A percentile compares a stretch with the other conserved stretches of the same genome.
phyloP scores from a whole-genome alignment of 257 asterid genomes.

The Cynanchum wilfordii region DNA sequence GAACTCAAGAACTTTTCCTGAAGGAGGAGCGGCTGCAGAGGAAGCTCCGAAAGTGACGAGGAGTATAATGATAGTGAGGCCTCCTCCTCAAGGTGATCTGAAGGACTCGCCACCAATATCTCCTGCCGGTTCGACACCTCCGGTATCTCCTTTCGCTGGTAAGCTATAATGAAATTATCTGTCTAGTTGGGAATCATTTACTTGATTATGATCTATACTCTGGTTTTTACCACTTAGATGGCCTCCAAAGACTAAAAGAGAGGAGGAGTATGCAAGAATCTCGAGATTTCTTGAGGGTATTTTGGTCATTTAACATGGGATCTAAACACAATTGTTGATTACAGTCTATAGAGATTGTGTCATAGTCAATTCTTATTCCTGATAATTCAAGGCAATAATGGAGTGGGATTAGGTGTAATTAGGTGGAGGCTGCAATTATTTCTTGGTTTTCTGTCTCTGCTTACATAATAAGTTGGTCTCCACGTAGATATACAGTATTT shows the following conservation, averaged over 20 bases:
- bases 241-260: neutral
- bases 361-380: conserved; percentile 1
- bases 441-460: conserved; percentile 22
- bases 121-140: conserved; percentile 76
- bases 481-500: neutral
- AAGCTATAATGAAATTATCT: conserved; percentile 19
- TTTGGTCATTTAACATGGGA: neutral
- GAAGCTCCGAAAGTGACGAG: conserved; percentile 70
- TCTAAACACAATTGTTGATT: neutral
- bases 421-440: conserved; percentile 17
- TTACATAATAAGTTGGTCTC: conserved; percentile 8
- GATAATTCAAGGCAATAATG: conserved; percentile 23
- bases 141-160: conserved; percentile 95
- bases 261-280: conserved; percentile 19
- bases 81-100: conserved; percentile 45
- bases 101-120: conserved; percentile 87
- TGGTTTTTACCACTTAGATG: neutral
- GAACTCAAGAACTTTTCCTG: conserved; percentile 33
- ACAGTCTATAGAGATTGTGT: neutral
- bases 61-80: conserved; percentile 86
- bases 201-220: neutral
- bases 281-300: conserved; percentile 12
- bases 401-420: conserved; percentile 15
- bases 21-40: conserved; percentile 42
- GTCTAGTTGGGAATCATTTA: neutral